Evolutionary conservation across 305 asterid genomes (phyloP), one percentile per base, ranked within the genome.

Genomic region (Fraxinus platypoda): DNA sequence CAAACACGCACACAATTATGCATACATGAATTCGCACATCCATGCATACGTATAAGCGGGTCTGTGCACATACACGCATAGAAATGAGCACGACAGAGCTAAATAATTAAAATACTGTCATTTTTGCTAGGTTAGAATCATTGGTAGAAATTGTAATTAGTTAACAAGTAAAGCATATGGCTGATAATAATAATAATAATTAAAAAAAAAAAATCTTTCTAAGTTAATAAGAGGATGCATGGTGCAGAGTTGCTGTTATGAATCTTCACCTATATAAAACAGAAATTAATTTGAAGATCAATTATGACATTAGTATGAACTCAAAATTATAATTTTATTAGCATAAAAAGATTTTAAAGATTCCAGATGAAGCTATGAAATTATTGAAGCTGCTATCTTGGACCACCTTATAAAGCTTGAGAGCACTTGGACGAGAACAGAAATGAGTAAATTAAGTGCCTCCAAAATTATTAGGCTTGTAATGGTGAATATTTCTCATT

Each of bases 311-410:
- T 74, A 19, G 77, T 54, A 66, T 66, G 3, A 68, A 75, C 31
- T 52, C 52, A 64, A 79, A 23, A 21, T 31, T 17, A n/a, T 37
- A 46, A 78, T 73, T 74, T 15, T 25, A 21, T 34, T 23, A 74
- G 75, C 41, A 68, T 84, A 71, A 34, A 19, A 57, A 76, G 64
- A 35, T 35, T 54, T 49, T 17, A 72, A 28, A 81, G 46, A 79
- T 33, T 79, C 38, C 26, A 23, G 28, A 46, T 46, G 19, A 43
- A 62, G 21, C n/a, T 17, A 31, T 5, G 17, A 28, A 46, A 38
- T 2, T 35, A 35, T 62, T 49, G 37, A 71, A 33, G 23, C 35
- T 17, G 75, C 21, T 31, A 71, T 31, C 74, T 66, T 26, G 15
- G 23, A 79, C 74, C 23, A 12, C 37, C 26, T 38, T 21, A 49